Evolutionary conservation across 441 rosid genomes (phyloP).

Genomic region (Gossypium davidsonii): DNA sequence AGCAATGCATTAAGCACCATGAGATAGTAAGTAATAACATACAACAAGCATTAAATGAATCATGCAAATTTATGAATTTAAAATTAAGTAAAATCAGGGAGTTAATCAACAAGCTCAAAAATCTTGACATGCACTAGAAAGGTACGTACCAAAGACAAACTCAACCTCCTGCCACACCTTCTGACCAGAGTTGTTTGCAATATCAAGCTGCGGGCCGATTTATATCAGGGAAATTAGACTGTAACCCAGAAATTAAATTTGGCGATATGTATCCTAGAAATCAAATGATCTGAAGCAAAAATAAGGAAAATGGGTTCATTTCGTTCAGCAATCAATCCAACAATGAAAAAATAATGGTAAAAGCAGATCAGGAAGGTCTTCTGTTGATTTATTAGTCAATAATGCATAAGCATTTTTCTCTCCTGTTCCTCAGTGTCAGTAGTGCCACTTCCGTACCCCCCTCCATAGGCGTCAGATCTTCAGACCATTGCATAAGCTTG

Average conservation of each 20-base stretch:
- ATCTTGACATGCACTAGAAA: conserved; percentile 7
- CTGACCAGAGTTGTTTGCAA: conserved; percentile 76
- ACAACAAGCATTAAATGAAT: neutral
- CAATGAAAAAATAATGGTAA: neutral
- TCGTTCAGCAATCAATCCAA: neutral
- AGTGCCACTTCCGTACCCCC: neutral
- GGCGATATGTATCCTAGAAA: conserved; percentile 8
- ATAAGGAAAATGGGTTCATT: neutral
- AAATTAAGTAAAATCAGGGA: conserved; percentile 4
- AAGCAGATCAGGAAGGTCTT: conserved; percentile 1
- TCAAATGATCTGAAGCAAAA: neutral
- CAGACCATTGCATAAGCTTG: neutral
- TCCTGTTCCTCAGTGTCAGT: neutral
- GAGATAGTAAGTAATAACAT: neutral
- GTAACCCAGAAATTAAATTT: neutral
- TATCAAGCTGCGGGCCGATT: conserved; percentile 72
- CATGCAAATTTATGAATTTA: conserved; percentile 1
- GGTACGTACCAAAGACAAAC: conserved; percentile 80
- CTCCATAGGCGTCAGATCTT: neutral
- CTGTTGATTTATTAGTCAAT: conserved; percentile 1
- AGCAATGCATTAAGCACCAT: conserved; percentile 16
- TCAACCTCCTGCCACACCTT: conserved; percentile 82
- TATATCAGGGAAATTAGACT: conserved; percentile 10
- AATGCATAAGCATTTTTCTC: neutral
- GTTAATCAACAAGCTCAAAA: neutral